Conservation (phyloP, 176 grass and related monocot species). For the Oryza glaberrima region DNA sequence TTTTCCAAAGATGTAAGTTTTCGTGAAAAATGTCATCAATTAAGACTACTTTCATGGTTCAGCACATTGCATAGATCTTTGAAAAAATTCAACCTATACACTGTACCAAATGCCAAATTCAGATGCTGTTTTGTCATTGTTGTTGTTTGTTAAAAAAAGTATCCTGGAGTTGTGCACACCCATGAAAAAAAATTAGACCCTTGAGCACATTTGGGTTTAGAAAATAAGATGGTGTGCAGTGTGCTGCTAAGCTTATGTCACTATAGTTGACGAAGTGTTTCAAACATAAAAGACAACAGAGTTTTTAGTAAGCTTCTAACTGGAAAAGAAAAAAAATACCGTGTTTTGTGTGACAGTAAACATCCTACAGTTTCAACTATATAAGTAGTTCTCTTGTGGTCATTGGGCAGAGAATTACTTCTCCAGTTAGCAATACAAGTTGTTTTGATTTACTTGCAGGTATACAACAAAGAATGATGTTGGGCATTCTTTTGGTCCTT, state of each 20-base stretch:
- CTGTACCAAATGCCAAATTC: neutral
- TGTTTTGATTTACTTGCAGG: neutral
- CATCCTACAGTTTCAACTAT: neutral
- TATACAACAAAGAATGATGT: neutral
- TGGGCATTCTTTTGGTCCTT: neutral
- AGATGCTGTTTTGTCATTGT: neutral
- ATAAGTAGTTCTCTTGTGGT: neutral
- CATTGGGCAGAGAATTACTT: neutral
- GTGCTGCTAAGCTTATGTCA: neutral
- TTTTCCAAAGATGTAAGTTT: constrained; percentile 47
- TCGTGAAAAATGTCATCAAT: constrained; percentile 16
- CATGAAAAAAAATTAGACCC: neutral
- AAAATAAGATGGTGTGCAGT: neutral
- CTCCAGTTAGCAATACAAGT: neutral
- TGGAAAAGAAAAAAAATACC: too few relatives aligned
- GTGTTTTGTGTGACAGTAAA: neutral
- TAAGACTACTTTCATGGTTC: constrained; percentile 15
- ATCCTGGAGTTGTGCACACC: neutral
- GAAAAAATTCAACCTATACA: neutral
- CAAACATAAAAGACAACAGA: neutral
- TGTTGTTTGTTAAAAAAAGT: neutral
- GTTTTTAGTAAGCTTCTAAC: neutral
- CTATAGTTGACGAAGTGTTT: constrained; percentile 1
- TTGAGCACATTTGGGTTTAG: neutral
- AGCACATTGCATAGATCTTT: constrained; percentile 3